Conservation (phyloP, 176 grass and related monocot genomes). For the Otatea glauca region DNA sequence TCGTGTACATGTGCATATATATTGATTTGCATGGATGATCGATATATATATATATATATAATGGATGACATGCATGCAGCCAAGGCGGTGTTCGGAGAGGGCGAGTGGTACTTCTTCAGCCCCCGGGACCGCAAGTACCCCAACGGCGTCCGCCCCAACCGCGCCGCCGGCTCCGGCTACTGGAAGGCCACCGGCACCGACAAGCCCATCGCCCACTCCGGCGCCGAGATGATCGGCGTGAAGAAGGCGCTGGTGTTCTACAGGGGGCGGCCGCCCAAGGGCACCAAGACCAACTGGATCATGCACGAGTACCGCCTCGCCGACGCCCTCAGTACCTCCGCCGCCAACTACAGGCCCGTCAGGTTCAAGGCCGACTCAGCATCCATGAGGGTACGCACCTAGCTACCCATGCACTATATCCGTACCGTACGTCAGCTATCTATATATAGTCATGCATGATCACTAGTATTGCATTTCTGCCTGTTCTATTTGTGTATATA, state of each 20-base stretch:
- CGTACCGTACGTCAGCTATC: too few relatives aligned
- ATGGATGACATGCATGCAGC: neutral
- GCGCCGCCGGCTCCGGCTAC: conserved; percentile 63
- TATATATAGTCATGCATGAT: too few relatives aligned
- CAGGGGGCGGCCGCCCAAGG: conserved; percentile 61
- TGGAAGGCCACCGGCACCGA: conserved; percentile 99
- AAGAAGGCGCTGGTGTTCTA: conserved; percentile 68
- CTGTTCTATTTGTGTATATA: too few relatives aligned
- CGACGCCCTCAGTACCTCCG: conserved; percentile 7
- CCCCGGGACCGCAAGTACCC: conserved; percentile 63
- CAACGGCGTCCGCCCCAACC: conserved; percentile 60
- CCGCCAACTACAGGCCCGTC: conserved; percentile 23
- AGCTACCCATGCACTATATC: too few relatives aligned
- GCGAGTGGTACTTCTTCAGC: conserved; percentile 68
- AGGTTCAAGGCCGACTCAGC: conserved; percentile 16
- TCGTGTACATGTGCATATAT: too few relatives aligned
- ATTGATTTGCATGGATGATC: too few relatives aligned
- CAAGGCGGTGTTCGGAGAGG: conserved; percentile 47
- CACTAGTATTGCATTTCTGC: neutral
- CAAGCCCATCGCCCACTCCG: conserved; percentile 64
- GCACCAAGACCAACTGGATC: conserved; percentile 90
- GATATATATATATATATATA: neutral
- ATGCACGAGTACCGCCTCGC: conserved; percentile 97
- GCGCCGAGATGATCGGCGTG: conserved; percentile 43
- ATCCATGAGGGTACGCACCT: conserved; percentile 57